Percentiles rank a stretch among this genome's conserved stretches.
Conservation (phyloP, 495 filamentous ascomycete genomes). For the Aspergillus nanangensis region DNA sequence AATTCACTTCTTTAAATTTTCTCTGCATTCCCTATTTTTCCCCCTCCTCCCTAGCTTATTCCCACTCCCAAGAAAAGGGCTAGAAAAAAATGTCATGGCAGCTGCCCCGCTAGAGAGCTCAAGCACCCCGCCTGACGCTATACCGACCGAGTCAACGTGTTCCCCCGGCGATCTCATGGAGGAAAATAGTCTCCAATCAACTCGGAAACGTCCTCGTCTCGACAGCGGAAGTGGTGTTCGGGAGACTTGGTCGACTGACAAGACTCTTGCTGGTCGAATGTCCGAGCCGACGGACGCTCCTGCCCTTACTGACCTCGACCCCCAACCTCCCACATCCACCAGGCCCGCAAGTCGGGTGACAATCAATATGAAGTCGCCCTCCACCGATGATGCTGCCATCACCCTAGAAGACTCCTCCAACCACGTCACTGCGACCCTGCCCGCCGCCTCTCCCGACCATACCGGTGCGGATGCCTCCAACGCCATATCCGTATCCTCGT, state of each 20-base stretch:
- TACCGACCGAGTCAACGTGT: constrained; percentile 29
- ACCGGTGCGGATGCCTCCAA: constrained; percentile 20
- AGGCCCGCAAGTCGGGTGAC: constrained; percentile 49
- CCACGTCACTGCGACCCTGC: constrained; percentile 8
- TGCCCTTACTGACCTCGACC: constrained; percentile 27
- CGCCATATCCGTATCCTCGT: constrained; percentile 45
- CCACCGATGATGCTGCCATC: neutral
- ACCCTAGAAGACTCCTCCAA: constrained; percentile 8
- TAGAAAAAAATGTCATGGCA: constrained; percentile 45
- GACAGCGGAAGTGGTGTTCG: constrained; percentile 49
- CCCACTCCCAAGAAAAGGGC: constrained; percentile 3
- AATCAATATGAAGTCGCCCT: constrained; percentile 49
- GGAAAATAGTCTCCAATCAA: constrained; percentile 48
- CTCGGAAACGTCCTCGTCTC: constrained; percentile 60
- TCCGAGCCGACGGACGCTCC: constrained; percentile 25
- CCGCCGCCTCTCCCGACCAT: constrained; percentile 11
- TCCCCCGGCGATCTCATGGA: constrained; percentile 48
- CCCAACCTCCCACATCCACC: constrained; percentile 25
- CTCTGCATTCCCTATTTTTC: too few relatives aligned
- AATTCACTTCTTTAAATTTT: neutral
- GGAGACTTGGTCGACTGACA: constrained; percentile 41
- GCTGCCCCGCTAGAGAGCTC: constrained; percentile 48
- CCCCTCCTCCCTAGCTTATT: constrained; percentile 1
- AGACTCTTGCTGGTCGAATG: constrained; percentile 15
- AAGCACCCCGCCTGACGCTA: constrained; percentile 39